phyloP scores from a whole-genome alignment of 108 stramenopile species.

The Chaetoceros tenuissimus region DNA sequence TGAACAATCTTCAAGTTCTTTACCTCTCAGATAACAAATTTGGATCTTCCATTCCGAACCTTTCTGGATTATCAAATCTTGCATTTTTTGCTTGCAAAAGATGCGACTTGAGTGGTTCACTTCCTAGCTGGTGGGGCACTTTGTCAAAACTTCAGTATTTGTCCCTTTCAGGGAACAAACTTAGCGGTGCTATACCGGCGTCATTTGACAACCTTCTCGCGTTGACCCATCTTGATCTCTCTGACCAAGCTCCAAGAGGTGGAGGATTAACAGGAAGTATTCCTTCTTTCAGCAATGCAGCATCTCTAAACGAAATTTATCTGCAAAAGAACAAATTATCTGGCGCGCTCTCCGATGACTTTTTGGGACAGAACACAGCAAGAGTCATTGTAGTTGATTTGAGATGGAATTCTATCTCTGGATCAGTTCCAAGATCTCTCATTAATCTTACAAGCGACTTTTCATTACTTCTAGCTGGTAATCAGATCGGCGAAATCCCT shows the following conservation, averaged over 20 bases:
- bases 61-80: neutral
- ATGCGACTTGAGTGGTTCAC: neutral
- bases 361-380: slow-evolving; percentile 33
- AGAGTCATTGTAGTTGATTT: slow-evolving; percentile 31
- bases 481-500: slow-evolving; percentile 30
- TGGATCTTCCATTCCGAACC: slow-evolving; percentile 7
- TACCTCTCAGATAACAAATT: slow-evolving; percentile 53
- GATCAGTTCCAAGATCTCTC: slow-evolving; percentile 27
- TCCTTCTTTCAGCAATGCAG: slow-evolving; percentile 31
- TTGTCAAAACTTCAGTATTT: neutral
- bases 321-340: slow-evolving; percentile 52
- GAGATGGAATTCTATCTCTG: slow-evolving; percentile 33
- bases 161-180: neutral
- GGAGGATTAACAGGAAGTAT: slow-evolving; percentile 39
- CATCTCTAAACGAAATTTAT: slow-evolving; percentile 40
- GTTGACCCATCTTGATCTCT: slow-evolving; percentile 27
- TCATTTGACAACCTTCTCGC: slow-evolving; percentile 1
- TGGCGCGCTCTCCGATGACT: slow-evolving; percentile 42
- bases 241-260: slow-evolving; percentile 21
- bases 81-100: neutral
- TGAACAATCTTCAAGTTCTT: slow-evolving; percentile 32
- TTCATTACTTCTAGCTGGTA: slow-evolving; percentile 45
- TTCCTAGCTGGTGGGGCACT: neutral
- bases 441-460: slow-evolving; percentile 20
- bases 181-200: slow-evolving; percentile 16